These are phyloP conservation scores for Plasmodium yoelii DNA, from an alignment of 169 alveolate species.

Conservation along the genomic window DNA sequence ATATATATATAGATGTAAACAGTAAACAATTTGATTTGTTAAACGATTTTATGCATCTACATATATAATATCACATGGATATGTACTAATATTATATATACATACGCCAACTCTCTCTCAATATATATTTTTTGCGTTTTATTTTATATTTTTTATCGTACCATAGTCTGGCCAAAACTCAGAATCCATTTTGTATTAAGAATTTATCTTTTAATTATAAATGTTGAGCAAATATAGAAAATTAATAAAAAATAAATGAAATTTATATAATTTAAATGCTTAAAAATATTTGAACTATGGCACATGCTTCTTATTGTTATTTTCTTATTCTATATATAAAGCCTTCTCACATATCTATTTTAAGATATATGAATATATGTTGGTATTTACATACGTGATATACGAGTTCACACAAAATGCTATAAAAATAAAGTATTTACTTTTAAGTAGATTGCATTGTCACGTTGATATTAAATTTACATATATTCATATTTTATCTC, in stretches of 20 bases:
- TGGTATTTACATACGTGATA: too few species aligned
- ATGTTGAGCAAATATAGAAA: neutral
- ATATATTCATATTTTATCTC: too few species aligned
- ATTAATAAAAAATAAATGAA: neutral
- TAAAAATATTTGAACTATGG: neutral
- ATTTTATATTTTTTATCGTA: conserved; percentile 6
- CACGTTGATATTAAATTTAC: too few species aligned
- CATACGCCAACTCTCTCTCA: conserved; percentile 1
- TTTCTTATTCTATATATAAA: neutral
- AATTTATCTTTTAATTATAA: conserved; percentile 5
- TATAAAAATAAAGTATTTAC: too few species aligned
- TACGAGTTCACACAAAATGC: too few species aligned
- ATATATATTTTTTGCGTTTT: neutral
- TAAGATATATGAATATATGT: too few species aligned
- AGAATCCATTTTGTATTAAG: neutral
- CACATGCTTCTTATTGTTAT: conserved; percentile 14
- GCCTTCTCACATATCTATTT: neutral
- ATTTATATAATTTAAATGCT: conserved; percentile 8
- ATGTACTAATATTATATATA: neutral
- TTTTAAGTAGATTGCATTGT: too few species aligned
- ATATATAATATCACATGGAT: neutral
- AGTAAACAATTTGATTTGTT: neutral
- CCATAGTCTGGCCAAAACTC: conserved; percentile 71
- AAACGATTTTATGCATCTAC: neutral
- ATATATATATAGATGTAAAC: neutral